phyloP scores from a whole-genome alignment of 2,329 filamentous ascomycete genomes.

The Biscogniauxia mediterranea region DNA sequence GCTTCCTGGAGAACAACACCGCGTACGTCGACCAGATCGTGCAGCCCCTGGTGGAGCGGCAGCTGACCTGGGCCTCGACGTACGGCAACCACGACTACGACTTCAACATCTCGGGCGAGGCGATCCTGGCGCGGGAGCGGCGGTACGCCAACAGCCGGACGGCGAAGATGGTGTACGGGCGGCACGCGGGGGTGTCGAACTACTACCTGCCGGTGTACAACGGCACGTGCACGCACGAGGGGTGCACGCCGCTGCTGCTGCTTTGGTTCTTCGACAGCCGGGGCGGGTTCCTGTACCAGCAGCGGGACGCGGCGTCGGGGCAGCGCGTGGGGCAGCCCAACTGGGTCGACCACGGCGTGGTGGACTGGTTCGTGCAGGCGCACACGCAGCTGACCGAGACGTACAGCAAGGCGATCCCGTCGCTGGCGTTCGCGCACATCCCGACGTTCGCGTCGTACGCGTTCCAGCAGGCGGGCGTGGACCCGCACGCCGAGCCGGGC shows the following conservation, averaged over 20 bases:
- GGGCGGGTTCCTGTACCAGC: slow-evolving; percentile 53
- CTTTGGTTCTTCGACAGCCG: slow-evolving; percentile 73
- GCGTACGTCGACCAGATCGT: slow-evolving; percentile 60
- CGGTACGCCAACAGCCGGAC: slow-evolving; percentile 40
- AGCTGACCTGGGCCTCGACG: slow-evolving; percentile 62
- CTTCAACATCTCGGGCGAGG: slow-evolving; percentile 52
- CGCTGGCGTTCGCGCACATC: slow-evolving; percentile 49
- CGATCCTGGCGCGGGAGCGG: slow-evolving; percentile 43
- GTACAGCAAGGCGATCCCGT: slow-evolving; percentile 39
- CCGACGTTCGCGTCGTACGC: slow-evolving; percentile 43
- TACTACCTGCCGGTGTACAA: slow-evolving; percentile 47
- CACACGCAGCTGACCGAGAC: slow-evolving; percentile 30
- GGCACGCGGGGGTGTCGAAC: slow-evolving; percentile 43
- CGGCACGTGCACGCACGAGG: slow-evolving; percentile 30
- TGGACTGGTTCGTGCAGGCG: slow-evolving; percentile 43
- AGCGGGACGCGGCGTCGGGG: slow-evolving; percentile 28
- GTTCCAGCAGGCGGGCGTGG: slow-evolving; percentile 38
- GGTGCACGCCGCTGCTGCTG: slow-evolving; percentile 44
- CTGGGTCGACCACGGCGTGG: slow-evolving; percentile 46
- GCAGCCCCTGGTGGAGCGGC: slow-evolving; percentile 52
- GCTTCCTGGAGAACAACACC: slow-evolving; percentile 53
- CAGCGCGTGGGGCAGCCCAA: slow-evolving; percentile 36
- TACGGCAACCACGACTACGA: slow-evolving; percentile 71
- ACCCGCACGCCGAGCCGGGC: slow-evolving; percentile 40
- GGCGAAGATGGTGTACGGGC: slow-evolving; percentile 37